Base-by-base conservation (phyloP, 495 filamentous ascomycete species). In the Penicillium angulare region DNA sequence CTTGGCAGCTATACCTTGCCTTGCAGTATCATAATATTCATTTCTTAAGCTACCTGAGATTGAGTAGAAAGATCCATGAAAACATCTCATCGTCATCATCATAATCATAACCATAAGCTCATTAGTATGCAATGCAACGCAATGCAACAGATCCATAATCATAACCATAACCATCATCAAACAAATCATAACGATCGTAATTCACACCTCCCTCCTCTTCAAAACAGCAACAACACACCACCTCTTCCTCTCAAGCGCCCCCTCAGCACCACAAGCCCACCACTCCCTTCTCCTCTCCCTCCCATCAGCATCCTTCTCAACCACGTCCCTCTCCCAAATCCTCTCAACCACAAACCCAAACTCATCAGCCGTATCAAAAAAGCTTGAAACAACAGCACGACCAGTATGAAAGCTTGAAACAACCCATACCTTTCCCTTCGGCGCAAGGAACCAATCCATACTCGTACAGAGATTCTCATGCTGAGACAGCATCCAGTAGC, bases 321-420 rank as follows among this genome's bases (percentile, higher is more conserved):
- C 74, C 35, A 81, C 78, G 74, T 96, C 85, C 59, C 83, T 76
- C 71, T 96, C 90, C 64, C 80, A 86, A 10, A 95, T 85, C 41
- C 63, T 62, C 69, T 91, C 88, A 20, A 87, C 62, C 56, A 79
- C 79, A 47, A 97, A 67, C 2, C 86, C 90, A 29, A 64, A 73
- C 50, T 66, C 67, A 12, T 63, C 61, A 3, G 79, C 75, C n/a
- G 70, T 74, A 32, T 83, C 80, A 62, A 92, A 93, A 70, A 96
- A 96, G 0, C 65, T 68, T 1, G 75, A 76, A 64, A 95, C 76
- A 59, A 86, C 87, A 7, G 68, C 74, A 36, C 91, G 72, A 0
- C 90, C 90, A 0, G 92, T 96, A 67, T 97, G 92, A 56, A 95
- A 92, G 0, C 87, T 88, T 0, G 84, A 86, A 16, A 91, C 74